Evolutionary conservation across 495 filamentous ascomycete genomes (phyloP).

Genomic region (Penicillium lividum): DNA sequence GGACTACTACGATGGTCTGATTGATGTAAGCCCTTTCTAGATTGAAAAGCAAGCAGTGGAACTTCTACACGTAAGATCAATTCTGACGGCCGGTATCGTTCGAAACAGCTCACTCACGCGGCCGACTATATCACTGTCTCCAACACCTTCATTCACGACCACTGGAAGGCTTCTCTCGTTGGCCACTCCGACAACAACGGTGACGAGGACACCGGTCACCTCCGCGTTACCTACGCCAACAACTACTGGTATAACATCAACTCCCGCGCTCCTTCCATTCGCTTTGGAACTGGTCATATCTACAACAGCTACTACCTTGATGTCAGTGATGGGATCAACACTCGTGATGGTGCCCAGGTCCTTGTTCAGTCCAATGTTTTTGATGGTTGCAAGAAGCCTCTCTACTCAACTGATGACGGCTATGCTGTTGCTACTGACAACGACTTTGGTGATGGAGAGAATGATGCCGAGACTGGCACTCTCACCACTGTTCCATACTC

Average conservation of each 20-base stretch:
- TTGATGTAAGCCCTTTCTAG: conserved; percentile 49
- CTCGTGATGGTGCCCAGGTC: conserved; percentile 63
- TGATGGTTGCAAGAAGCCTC: conserved; percentile 42
- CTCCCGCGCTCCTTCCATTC: conserved; percentile 59
- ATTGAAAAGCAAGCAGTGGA: neutral
- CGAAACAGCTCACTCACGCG: conserved; percentile 42
- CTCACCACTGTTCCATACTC: conserved; percentile 52
- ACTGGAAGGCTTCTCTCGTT: conserved; percentile 65
- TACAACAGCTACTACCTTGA: conserved; percentile 51
- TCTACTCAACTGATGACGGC: conserved; percentile 59
- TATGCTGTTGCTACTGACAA: conserved; percentile 55
- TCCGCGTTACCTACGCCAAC: conserved; percentile 61
- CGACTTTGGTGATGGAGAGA: conserved; percentile 52
- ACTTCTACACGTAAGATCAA: neutral
- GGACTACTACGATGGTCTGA: conserved; percentile 68
- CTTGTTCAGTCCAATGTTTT: conserved; percentile 64
- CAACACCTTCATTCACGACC: conserved; percentile 57
- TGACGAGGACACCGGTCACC: conserved; percentile 51
- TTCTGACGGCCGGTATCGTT: neutral
- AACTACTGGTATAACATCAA: conserved; percentile 65
- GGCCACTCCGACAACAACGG: conserved; percentile 55
- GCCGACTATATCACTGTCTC: conserved; percentile 54
- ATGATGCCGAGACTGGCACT: conserved; percentile 49
- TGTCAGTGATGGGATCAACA: conserved; percentile 62
- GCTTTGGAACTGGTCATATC: conserved; percentile 62